Base-by-base conservation (phyloP, 257 asterid species). In the Rhazya stricta region DNA sequence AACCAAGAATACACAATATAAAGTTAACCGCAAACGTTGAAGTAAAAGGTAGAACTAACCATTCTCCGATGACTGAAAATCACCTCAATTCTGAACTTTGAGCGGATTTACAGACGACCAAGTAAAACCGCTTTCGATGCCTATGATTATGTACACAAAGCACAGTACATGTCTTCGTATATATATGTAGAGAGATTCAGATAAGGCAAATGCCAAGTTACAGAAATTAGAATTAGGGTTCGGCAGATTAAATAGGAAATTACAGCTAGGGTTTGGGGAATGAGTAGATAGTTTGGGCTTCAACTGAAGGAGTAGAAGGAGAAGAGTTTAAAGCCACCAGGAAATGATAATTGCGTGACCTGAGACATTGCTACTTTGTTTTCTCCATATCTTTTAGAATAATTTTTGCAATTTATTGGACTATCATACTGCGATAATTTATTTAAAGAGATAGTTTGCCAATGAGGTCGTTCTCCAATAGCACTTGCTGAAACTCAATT, bases 11-110 rank as follows among this genome's bases (percentile, higher is more conserved):
- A 37, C 71, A 66, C 71, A 0, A 21, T 21, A 66, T 7, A 37
- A n/a, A 23, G 19, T 58, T 57, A 32, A 39, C n/a, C 3, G 29
- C 12, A 76, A 54, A 32, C 10, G 5, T 5, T 36, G 46, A 77
- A 45, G 21, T 36, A 67, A n/a, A 78, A 27, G 61, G 39, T 67
- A 73, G 34, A 73, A 73, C 82, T 67, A 19, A 78, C 82, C 82
- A 78, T 78, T 56, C 50, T 73, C 32, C 21, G 43, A 66, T 56
- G n/a, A 54, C 50, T 41, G 19, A 73, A 69, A 67, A 13, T 51
- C 78, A 54, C 71, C 56, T 34, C 77, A 36, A 66, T 34, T 66
- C 67, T 48, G 29, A 54, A 53, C 30, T 51, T 54, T 9, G 7
- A 12, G 56, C 12, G 41, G 51, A 6, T 48, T 76, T 39, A 32